A percentile compares a stretch with the other conserved stretches of the same genome.
These are phyloP conservation scores for Sordariomycetes sp. DNA, from an alignment of 2,329 filamentous ascomycete species.

Conservation along the genomic window DNA sequence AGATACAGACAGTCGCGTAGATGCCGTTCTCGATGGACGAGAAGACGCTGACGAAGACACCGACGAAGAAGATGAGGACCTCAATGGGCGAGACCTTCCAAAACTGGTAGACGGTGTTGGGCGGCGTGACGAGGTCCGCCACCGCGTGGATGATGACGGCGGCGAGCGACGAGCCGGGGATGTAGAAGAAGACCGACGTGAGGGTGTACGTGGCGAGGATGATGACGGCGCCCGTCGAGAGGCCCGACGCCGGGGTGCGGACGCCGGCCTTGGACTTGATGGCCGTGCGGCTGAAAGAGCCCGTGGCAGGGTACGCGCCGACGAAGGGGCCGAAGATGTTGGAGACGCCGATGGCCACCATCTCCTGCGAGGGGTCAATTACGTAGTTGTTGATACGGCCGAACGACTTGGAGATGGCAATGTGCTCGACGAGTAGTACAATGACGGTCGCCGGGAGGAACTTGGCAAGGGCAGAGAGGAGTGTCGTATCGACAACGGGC, in stretches of 20 bases:
- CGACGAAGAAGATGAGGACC: conserved; percentile 72
- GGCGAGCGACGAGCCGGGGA: conserved; percentile 61
- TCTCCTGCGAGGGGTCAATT: conserved; percentile 67
- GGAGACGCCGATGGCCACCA: conserved; percentile 63
- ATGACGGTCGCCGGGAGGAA: conserved; percentile 65
- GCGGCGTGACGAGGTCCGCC: conserved; percentile 71
- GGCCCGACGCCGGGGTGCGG: conserved; percentile 72
- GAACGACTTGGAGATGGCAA: conserved; percentile 73
- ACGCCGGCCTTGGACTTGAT: conserved; percentile 94
- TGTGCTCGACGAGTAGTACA: conserved; percentile 68
- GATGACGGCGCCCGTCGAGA: conserved; percentile 72
- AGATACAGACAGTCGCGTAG: conserved; percentile 64
- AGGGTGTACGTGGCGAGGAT: conserved; percentile 75
- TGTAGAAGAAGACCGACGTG: conserved; percentile 77
- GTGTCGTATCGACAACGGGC: conserved; percentile 43
- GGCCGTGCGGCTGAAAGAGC: conserved; percentile 80
- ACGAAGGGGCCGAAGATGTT: conserved; percentile 69
- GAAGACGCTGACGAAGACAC: conserved; percentile 75
- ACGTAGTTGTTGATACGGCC: conserved; percentile 70
- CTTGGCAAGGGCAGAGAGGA: conserved; percentile 49
- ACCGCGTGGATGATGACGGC: conserved; percentile 88
- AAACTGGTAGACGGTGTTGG: conserved; percentile 74
- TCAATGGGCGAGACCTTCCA: conserved; percentile 77
- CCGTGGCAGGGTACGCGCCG: conserved; percentile 74
- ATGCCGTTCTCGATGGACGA: conserved; percentile 73